Conservation (phyloP, 257 asterid species). For the Cruciata laevipes region DNA sequence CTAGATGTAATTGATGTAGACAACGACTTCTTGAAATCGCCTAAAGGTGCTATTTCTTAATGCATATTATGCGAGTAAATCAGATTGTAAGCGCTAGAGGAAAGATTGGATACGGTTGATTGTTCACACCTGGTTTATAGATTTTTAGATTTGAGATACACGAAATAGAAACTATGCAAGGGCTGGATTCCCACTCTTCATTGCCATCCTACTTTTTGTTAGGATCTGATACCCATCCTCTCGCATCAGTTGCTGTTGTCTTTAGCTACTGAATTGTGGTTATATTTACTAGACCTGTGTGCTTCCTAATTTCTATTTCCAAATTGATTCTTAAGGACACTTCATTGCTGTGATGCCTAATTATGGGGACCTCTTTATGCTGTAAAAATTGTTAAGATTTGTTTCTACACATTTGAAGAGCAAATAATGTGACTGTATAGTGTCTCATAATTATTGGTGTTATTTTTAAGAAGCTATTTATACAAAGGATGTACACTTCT, state of each 20-base stretch:
- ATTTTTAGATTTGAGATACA: not conserved
- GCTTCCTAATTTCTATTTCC: not conserved
- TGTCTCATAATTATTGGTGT: no score
- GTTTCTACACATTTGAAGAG: not conserved
- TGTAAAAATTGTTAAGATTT: not conserved
- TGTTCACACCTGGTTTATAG: not conserved
- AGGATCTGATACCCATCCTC: not conserved
- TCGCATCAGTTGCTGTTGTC: not conserved
- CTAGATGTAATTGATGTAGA: not conserved
- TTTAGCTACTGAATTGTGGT: not conserved
- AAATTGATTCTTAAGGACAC: not conserved
- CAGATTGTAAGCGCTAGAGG: not conserved
- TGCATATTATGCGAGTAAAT: not conserved
- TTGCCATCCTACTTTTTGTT: not conserved
- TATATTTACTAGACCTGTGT: not conserved
- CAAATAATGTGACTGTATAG: no score
- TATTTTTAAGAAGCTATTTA: no score
- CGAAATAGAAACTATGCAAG: not conserved
- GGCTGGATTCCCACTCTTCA: not conserved
- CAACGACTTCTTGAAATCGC: not conserved
- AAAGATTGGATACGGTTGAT: not conserved
- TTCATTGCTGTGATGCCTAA: not conserved
- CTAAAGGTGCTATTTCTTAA: not conserved
- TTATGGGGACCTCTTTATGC: not conserved
- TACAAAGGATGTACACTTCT: no score